phyloP scores from a whole-genome alignment of 257 asterid genomes.

The Penstemon davidsonii region DNA sequence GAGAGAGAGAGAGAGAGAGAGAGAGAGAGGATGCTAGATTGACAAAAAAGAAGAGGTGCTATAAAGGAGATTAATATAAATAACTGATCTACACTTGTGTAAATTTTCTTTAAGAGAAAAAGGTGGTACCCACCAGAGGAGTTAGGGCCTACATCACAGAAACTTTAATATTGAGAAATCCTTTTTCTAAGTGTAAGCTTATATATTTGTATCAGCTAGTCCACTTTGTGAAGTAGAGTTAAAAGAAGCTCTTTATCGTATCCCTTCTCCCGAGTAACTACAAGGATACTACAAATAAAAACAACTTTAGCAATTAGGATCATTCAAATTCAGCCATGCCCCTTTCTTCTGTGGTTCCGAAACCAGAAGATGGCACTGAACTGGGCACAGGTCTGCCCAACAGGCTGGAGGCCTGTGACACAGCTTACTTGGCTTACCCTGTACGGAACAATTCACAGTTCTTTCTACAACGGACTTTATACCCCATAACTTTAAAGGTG shows the following conservation, averaged over 20 bases:
- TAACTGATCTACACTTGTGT: conserved; percentile 42
- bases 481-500: conserved; percentile 79
- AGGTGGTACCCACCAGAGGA: conserved; percentile 61
- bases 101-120: conserved; percentile 45
- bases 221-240: conserved; percentile 45
- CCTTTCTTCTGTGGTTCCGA: conserved; percentile 56
- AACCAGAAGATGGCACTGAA: conserved; percentile 47
- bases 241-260: conserved; percentile 40
- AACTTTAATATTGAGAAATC: conserved; percentile 40
- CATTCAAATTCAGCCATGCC: conserved; percentile 53
- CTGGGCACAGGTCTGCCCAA: conserved; percentile 40
- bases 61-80: conserved; percentile 42
- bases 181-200: conserved; percentile 39
- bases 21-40: conserved; percentile 27
- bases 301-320: conserved; percentile 17
- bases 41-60: conserved; percentile 26
- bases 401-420: conserved; percentile 35
- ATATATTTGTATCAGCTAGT: conserved; percentile 53
- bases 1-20: conserved; percentile 28
- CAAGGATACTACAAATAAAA: conserved; percentile 25
- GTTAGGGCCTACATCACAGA: conserved; percentile 53
- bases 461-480: conserved; percentile 48
- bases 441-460: conserved; percentile 44
- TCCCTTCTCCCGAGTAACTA: conserved; percentile 29
- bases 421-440: conserved; percentile 39